Evolutionary conservation across 176 grass and related monocot genomes (phyloP).

Genomic region (Triticum turgidum): DNA sequence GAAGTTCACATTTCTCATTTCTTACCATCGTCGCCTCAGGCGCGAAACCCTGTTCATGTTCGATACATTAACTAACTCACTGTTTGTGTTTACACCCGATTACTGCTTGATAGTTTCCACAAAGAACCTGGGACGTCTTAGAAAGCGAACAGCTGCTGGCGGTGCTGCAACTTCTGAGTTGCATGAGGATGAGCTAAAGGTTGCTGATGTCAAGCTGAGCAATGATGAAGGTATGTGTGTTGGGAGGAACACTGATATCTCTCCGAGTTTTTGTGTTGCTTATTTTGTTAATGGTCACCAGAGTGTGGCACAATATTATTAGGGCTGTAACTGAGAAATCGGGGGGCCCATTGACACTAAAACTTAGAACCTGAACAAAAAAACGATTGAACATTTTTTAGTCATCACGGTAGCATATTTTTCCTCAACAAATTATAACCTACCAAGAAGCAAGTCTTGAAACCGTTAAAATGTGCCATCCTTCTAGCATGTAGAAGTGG

Average conservation of each 20-base stretch:
- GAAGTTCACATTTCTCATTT: neutral
- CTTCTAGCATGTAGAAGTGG: too few relatives aligned
- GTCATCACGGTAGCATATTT: too few relatives aligned
- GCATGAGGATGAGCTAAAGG: neutral
- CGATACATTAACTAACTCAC: neutral
- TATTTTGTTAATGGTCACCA: neutral
- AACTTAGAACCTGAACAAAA: too few relatives aligned
- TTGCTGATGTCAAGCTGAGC: neutral
- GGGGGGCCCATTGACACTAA: too few relatives aligned
- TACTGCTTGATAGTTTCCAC: neutral
- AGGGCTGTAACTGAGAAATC: too few relatives aligned
- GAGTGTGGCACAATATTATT: too few relatives aligned
- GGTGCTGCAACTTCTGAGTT: neutral
- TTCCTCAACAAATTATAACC: too few relatives aligned
- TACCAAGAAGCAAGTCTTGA: too few relatives aligned
- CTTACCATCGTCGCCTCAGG: neutral
- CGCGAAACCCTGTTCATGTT: neutral
- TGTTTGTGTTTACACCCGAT: neutral
- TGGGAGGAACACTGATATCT: neutral
- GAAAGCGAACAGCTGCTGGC: neutral
- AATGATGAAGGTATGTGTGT: slow-evolving; percentile 9
- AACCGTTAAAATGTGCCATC: too few relatives aligned
- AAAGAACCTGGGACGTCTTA: neutral
- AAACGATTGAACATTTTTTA: too few relatives aligned
- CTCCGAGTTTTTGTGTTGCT: neutral